A percentile compares a stretch with the other conserved stretches of the same genome.
phyloP scores from a whole-genome alignment of 306 rosid genomes.

The Vigna radiata region DNA sequence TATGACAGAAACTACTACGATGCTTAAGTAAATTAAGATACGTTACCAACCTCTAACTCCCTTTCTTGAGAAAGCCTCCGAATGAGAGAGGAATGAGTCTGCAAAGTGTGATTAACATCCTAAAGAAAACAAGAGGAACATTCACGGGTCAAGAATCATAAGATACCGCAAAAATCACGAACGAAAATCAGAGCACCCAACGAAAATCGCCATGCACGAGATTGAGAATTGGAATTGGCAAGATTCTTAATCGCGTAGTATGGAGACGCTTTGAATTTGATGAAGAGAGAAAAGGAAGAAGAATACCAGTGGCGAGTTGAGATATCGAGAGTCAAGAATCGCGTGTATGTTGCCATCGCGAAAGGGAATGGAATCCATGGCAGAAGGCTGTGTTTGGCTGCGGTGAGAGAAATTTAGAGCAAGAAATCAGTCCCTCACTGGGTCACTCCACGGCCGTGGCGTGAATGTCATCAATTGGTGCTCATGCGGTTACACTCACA shows the following conservation, averaged over 20 bases:
- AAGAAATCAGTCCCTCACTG: slow-evolving; percentile 25
- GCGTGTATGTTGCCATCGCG: slow-evolving; percentile 75
- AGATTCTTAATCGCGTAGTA: no score
- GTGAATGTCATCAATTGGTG: slow-evolving; percentile 47
- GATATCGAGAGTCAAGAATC: slow-evolving; percentile 59
- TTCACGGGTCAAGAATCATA: not conserved
- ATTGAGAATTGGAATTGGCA: not conserved
- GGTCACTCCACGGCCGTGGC: slow-evolving; percentile 23
- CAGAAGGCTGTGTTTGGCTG: slow-evolving; percentile 8
- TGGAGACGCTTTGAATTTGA: not conserved
- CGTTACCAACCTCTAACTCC: slow-evolving; percentile 79
- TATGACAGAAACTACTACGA: not conserved
- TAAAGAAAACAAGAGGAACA: slow-evolving; percentile 35
- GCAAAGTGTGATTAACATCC: slow-evolving; percentile 71
- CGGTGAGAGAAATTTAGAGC: slow-evolving; percentile 34
- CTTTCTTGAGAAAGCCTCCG: slow-evolving; percentile 84
- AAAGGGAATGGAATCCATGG: slow-evolving; percentile 77
- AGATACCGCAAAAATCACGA: not conserved
- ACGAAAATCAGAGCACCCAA: slow-evolving; percentile 1
- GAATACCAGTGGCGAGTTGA: slow-evolving; percentile 63
- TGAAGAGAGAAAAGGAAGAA: not conserved
- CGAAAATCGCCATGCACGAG: not conserved
- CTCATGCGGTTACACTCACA: slow-evolving; percentile 44
- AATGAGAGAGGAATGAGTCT: slow-evolving; percentile 87
- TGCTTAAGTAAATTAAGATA: not conserved